Percentiles rank a stretch among this genome's conserved stretches.
Conservation (phyloP, 2,329 filamentous ascomycete genomes). For the Aureobasidium sp. region DNA sequence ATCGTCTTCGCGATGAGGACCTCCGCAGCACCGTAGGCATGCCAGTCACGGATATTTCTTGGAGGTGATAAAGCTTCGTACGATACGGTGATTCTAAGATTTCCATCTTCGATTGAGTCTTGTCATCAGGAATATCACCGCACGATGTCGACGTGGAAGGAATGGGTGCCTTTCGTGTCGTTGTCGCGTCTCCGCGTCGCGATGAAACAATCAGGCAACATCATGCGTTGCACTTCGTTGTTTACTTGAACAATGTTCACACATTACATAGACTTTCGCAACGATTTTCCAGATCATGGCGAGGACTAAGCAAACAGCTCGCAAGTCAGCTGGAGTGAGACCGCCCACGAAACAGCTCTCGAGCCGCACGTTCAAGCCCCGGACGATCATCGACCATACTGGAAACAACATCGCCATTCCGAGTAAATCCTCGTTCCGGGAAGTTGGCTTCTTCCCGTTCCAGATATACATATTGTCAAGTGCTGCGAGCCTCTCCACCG, state of each 20-base stretch:
- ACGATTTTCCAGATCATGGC: neutral
- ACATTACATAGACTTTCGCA: neutral
- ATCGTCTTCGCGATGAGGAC: too few species aligned
- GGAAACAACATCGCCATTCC: neutral
- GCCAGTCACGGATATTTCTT: too few species aligned
- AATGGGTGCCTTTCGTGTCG: neutral
- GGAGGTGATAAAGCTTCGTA: too few species aligned
- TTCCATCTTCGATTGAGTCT: too few species aligned
- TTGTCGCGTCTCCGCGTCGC: neutral
- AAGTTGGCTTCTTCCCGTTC: neutral
- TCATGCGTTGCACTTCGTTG: neutral
- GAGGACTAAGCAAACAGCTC: neutral
- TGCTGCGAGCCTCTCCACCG: neutral
- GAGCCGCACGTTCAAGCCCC: neutral
- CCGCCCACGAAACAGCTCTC: neutral
- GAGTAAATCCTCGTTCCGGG: neutral
- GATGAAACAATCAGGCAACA: neutral
- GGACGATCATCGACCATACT: neutral
- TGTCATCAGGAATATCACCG: too few species aligned
- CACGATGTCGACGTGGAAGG: neutral
- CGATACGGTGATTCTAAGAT: too few species aligned
- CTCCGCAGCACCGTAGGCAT: too few species aligned
- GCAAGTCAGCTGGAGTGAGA: neutral
- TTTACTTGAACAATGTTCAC: neutral
- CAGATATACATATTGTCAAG: neutral